phyloP scores from a whole-genome alignment of 2,329 filamentous ascomycete genomes.

The Aspergillus costaricaensis region DNA sequence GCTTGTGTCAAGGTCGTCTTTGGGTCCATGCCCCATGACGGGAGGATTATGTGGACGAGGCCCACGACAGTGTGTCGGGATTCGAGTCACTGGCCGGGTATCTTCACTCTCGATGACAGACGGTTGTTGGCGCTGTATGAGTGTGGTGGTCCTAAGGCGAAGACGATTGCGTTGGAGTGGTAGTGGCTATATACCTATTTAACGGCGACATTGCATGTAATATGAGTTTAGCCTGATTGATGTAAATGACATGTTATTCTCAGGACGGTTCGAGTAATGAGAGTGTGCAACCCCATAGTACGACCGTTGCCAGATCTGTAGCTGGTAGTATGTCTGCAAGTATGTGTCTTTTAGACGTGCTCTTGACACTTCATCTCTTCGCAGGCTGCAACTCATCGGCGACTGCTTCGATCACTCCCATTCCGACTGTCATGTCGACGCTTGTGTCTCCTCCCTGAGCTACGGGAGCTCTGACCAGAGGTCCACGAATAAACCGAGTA shows the following conservation, averaged over 20 bases:
- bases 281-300: too few relatives aligned
- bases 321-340: too few relatives aligned
- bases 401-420: neutral
- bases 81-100: slow-evolving; percentile 44
- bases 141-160: slow-evolving; percentile 29
- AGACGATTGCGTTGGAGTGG: slow-evolving; percentile 22
- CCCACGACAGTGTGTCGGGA: slow-evolving; percentile 34
- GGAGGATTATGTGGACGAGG: slow-evolving; percentile 37
- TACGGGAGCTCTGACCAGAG: neutral
- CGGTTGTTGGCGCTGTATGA: slow-evolving; percentile 34
- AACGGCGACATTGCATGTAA: too few relatives aligned
- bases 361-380: too few relatives aligned
- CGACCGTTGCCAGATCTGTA: too few relatives aligned
- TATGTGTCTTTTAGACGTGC: too few relatives aligned
- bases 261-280: too few relatives aligned
- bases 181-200: neutral
- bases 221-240: too few relatives aligned
- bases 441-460: neutral
- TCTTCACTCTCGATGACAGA: slow-evolving; percentile 30
- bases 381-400: too few relatives aligned
- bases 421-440: neutral
- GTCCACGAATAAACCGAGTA: neutral
- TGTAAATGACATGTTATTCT: too few relatives aligned
- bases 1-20: slow-evolving; percentile 48
- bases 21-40: slow-evolving; percentile 33